Evolutionary conservation across 1,284 basidiomycete species (phyloP), one percentile per base, ranked within the genome.

Genomic region (Phellopilus nigrolimitatus): DNA sequence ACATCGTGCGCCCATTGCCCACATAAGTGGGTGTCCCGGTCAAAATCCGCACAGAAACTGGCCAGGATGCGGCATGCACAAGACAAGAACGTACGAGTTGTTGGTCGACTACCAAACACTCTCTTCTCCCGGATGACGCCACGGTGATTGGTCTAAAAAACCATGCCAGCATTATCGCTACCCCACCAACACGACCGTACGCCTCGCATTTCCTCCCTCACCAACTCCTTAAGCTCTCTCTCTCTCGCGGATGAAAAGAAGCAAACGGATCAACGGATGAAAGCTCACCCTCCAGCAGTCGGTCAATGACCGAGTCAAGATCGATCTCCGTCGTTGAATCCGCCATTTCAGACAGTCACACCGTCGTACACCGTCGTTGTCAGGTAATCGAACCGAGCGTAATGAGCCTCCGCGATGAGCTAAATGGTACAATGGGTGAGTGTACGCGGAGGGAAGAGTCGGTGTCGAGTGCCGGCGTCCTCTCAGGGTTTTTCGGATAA

Each of bases 301-400:
- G 82, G 84, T 97, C 94, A 68, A 97, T 97, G 76, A 97, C 91
- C 70, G 92, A 95, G 77, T 97, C 94, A 60, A 97, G 82, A 80
- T 97, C 94, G 71, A 97, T 94, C 70, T 95, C 93, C 65, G 84
- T 84, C 59, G 76, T 71, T 57, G 79, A 71, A 63, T 84, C 82
- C 62, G 81, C 77, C 80, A 82, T 82, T 28, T 27, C 36, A 30
- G 38, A 40, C 15, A n/a, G 47, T 49, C 41, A n/a, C 40, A 42
- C 24, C 44, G 31, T 41, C 51, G 39, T 24, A 42, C 45, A 25
- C 30, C 33, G 19, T 37, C 31, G 22, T 17, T 17, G 28, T 46
- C 40, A 49, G 10, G 22, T 33, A 33, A 40, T 40, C 24, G 25
- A 49, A 37, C 40, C 6, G 24, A 34, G 27, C 8, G 8, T n/a